Conservation (phyloP, 306 rosid genomes). For the Quercus aquifolioides region DNA sequence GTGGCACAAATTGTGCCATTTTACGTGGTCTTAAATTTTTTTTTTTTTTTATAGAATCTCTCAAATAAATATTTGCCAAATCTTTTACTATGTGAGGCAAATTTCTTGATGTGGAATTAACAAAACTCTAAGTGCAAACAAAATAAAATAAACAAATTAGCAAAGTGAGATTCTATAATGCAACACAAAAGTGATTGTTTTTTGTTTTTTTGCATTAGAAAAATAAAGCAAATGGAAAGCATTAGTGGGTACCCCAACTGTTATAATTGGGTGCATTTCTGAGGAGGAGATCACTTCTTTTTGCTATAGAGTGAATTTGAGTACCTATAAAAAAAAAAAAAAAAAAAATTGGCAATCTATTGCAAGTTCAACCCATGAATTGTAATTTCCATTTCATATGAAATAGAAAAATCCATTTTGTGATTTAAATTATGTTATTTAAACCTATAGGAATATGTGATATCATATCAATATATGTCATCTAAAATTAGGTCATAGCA, state of each 20-base stretch:
- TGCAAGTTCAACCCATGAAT: constrained; percentile 28
- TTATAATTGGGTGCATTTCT: constrained; percentile 39
- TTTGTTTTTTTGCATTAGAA: constrained; percentile 38
- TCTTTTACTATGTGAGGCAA: not conserved
- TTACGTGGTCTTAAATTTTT: no score
- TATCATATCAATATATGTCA: no score
- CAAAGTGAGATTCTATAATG: constrained; percentile 35
- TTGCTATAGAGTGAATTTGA: not conserved
- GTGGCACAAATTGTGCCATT: no score
- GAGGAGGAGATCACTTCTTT: constrained; percentile 53
- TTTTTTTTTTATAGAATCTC: not conserved
- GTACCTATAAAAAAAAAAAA: not conserved
- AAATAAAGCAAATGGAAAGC: constrained; percentile 26
- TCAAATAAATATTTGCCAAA: not conserved
- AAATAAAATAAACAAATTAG: not conserved
- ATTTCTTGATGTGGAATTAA: not conserved
- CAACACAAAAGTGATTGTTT: constrained; percentile 20
- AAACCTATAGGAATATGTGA: no score
- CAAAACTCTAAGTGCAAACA: not conserved
- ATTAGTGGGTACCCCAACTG: constrained; percentile 45
- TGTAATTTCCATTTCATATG: no score
- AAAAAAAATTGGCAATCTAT: constrained; percentile 22
- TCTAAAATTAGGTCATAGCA: not conserved
- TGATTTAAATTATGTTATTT: no score
- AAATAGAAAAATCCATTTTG: no score